These are phyloP conservation scores for Lenzites betulinus DNA, from an alignment of 768 basidiomycete species.

Conservation along the genomic window DNA sequence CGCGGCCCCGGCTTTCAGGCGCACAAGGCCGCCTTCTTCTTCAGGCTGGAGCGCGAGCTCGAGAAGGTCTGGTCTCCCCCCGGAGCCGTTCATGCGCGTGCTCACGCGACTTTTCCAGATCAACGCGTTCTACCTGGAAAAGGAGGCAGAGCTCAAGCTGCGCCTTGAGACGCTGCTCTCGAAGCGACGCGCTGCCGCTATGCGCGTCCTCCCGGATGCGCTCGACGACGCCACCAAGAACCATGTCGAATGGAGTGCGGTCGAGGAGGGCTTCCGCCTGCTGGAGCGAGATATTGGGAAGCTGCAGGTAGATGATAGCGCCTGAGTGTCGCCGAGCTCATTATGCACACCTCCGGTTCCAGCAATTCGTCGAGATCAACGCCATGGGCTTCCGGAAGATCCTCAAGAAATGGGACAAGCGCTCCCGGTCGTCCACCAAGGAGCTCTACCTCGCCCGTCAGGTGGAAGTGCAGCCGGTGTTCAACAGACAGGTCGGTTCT, in stretches of 20 bases:
- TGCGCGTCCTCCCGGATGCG: constrained; percentile 69
- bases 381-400: constrained; percentile 97
- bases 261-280: constrained; percentile 94
- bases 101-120: constrained; percentile 55
- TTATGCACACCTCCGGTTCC: constrained; percentile 20
- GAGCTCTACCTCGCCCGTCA: constrained; percentile 95
- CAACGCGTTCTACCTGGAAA: constrained; percentile 96
- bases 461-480: constrained; percentile 98
- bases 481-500: constrained; percentile 83
- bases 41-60: constrained; percentile 94
- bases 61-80: constrained; percentile 66
- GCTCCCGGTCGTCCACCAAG: constrained; percentile 92
- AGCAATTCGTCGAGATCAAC: constrained; percentile 98
- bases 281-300: constrained; percentile 94
- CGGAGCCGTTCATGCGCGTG: not conserved
- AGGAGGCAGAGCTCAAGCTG: constrained; percentile 91
- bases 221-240: constrained; percentile 57
- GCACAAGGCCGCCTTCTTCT: constrained; percentile 97
- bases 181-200: constrained; percentile 84
- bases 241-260: constrained; percentile 92
- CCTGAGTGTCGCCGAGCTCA: constrained; percentile 14
- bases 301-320: constrained; percentile 67
- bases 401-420: constrained; percentile 97
- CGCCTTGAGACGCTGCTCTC: constrained; percentile 92
- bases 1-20: constrained; percentile 87